A percentile compares a stretch with the other conserved stretches of the same genome.
phyloP scores from a whole-genome alignment of 2,329 filamentous ascomycete species.

The Sclerotinia glacialis region DNA sequence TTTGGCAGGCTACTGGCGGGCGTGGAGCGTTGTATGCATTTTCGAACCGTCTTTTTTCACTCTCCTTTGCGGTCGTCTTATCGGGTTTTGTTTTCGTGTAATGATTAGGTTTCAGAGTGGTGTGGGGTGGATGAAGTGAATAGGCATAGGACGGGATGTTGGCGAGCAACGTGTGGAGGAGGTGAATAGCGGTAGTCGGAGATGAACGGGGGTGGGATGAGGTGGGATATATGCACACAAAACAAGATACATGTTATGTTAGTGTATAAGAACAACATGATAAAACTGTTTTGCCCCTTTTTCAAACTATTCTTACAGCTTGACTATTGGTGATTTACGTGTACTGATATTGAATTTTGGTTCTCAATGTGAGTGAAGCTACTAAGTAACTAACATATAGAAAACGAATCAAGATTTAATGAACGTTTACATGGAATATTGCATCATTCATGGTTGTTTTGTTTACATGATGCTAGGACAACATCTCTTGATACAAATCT shows the following conservation, averaged over 20 bases:
- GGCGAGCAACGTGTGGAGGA: neutral
- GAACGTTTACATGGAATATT: neutral
- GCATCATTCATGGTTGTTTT: neutral
- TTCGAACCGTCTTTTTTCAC: slow-evolving; percentile 18
- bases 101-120: slow-evolving; percentile 18
- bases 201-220: slow-evolving; percentile 8
- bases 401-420: neutral
- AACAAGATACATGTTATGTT: slow-evolving; percentile 15
- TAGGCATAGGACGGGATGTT: neutral
- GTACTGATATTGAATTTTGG: neutral
- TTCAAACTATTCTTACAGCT: neutral
- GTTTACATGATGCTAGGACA: neutral
- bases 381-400: neutral
- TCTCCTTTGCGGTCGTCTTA: slow-evolving; percentile 18
- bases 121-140: slow-evolving; percentile 8
- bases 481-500: neutral
- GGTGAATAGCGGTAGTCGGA: neutral
- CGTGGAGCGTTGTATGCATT: slow-evolving; percentile 24
- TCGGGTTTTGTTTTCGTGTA: slow-evolving; percentile 21
- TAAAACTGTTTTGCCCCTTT: slow-evolving; percentile 7
- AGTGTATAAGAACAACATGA: slow-evolving; percentile 19
- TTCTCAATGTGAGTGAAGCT: neutral
- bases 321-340: neutral
- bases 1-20: slow-evolving; percentile 22
- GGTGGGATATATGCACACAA: slow-evolving; percentile 15